These are phyloP conservation scores for Scleroderma bovista DNA, from an alignment of 768 basidiomycete species.

Conservation along the genomic window DNA sequence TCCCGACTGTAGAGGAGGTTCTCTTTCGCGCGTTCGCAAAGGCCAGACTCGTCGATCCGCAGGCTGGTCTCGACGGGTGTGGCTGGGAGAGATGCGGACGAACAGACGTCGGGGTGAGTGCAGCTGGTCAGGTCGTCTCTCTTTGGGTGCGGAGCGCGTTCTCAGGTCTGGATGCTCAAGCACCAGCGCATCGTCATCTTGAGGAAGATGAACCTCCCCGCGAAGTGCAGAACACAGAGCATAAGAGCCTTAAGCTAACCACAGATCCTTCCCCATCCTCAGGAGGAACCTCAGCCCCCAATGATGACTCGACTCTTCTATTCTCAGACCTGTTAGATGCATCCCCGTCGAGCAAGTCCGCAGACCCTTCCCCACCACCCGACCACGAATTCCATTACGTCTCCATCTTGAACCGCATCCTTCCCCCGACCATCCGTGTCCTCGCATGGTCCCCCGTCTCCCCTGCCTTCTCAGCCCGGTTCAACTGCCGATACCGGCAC, in stretches of 20 bases:
- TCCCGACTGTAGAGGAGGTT: conserved; percentile 89
- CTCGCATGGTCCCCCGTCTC: conserved; percentile 92
- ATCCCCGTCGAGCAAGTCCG: conserved; percentile 32
- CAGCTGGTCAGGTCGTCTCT: conserved; percentile 88
- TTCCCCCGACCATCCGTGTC: conserved; percentile 86
- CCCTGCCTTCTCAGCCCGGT: conserved; percentile 78
- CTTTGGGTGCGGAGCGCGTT: conserved; percentile 82
- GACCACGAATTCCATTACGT: conserved; percentile 69
- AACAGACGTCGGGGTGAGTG: conserved; percentile 94
- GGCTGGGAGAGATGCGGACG: conserved; percentile 89
- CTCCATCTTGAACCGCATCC: conserved; percentile 74
- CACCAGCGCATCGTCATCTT: background rate
- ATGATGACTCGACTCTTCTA: conserved; percentile 11
- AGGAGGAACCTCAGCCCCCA: background rate
- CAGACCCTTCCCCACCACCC: conserved; percentile 16
- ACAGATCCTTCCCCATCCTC: background rate
- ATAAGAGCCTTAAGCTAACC: too few relatives aligned
- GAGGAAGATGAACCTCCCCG: too few relatives aligned
- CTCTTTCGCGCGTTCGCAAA: conserved; percentile 76
- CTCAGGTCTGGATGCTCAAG: conserved; percentile 8
- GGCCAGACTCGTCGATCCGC: conserved; percentile 70
- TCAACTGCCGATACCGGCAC: conserved; percentile 80
- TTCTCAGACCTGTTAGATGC: conserved; percentile 34
- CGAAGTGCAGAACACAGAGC: too few relatives aligned
- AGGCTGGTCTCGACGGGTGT: conserved; percentile 75